These are phyloP conservation scores for Chaetomiaceae sp. DNA, from an alignment of 2,329 filamentous ascomycete genomes.

Conservation along the genomic window DNA sequence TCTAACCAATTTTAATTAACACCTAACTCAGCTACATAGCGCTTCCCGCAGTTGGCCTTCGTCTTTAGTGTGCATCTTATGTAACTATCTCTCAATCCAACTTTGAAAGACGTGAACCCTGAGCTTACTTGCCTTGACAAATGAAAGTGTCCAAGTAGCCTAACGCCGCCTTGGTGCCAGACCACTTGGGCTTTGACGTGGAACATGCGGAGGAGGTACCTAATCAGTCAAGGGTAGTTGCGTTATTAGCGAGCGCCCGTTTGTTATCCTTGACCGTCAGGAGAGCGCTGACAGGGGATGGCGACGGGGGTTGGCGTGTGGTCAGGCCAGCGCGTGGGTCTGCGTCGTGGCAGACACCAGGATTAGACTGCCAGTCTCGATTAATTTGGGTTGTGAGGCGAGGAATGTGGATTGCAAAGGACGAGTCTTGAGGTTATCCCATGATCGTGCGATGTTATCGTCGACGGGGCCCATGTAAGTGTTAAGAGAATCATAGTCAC, in stretches of 20 bases:
- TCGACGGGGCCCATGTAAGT: slow-evolving; percentile 21
- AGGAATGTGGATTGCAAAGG: slow-evolving; percentile 13
- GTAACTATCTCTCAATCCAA: too few species aligned
- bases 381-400: slow-evolving; percentile 12
- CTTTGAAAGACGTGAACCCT: too few species aligned
- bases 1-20: too few species aligned
- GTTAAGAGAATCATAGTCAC: slow-evolving; percentile 13
- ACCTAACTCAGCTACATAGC: too few species aligned
- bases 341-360: slow-evolving; percentile 10
- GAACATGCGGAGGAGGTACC: slow-evolving; percentile 7
- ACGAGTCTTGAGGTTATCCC: slow-evolving; percentile 5
- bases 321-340: slow-evolving; percentile 20
- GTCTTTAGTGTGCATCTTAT: too few species aligned
- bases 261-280: not conserved
- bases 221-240: slow-evolving; percentile 1
- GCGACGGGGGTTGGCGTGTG: slow-evolving; percentile 11
- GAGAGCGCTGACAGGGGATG: slow-evolving; percentile 12
- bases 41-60: too few species aligned
- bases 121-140: too few species aligned
- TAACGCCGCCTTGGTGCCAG: slow-evolving; percentile 18
- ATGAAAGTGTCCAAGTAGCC: too few species aligned
- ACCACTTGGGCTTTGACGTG: slow-evolving; percentile 20
- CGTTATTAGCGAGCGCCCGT: not conserved
- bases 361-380: slow-evolving; percentile 1
- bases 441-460: slow-evolving; percentile 10